phyloP scores from a whole-genome alignment of 2,329 filamentous ascomycete genomes.

The Gliomastix tumulicola region DNA sequence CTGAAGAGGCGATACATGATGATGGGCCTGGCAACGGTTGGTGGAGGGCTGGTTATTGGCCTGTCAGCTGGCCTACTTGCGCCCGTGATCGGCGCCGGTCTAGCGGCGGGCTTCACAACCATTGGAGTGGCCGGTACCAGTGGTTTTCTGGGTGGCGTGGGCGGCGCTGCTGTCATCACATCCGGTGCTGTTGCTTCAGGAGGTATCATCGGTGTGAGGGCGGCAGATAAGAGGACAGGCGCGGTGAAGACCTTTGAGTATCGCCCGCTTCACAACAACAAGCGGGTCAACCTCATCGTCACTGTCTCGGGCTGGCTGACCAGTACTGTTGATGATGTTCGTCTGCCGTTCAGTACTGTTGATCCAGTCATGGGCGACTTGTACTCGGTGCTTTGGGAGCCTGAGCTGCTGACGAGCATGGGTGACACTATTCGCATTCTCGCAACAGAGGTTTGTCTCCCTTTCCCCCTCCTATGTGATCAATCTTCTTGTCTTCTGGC shows the following conservation, averaged over 20 bases:
- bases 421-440: constrained; percentile 98
- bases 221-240: constrained; percentile 81
- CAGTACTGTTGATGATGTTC: constrained; percentile 93
- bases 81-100: constrained; percentile 86
- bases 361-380: constrained; percentile 98
- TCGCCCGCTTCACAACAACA: constrained; percentile 93
- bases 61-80: constrained; percentile 87
- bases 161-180: constrained; percentile 90
- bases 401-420: constrained; percentile 96
- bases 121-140: constrained; percentile 87
- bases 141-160: constrained; percentile 83
- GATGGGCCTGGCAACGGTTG: constrained; percentile 95
- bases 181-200: constrained; percentile 82
- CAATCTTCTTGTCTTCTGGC: constrained; percentile 1
- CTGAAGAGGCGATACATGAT: constrained; percentile 81
- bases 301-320: constrained; percentile 98
- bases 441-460: constrained; percentile 74
- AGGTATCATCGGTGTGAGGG: constrained; percentile 76
- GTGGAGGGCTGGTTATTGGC: constrained; percentile 90
- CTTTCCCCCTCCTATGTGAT: background rate
- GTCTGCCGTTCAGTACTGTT: constrained; percentile 90
- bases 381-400: constrained; percentile 96
- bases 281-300: constrained; percentile 89
- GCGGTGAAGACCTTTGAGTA: constrained; percentile 97
- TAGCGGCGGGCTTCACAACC: constrained; percentile 91